These are phyloP conservation scores for Polytrichum formosum DNA, from an alignment of 225 moss, liverwort and hornwort genomes.

Conservation along the genomic window DNA sequence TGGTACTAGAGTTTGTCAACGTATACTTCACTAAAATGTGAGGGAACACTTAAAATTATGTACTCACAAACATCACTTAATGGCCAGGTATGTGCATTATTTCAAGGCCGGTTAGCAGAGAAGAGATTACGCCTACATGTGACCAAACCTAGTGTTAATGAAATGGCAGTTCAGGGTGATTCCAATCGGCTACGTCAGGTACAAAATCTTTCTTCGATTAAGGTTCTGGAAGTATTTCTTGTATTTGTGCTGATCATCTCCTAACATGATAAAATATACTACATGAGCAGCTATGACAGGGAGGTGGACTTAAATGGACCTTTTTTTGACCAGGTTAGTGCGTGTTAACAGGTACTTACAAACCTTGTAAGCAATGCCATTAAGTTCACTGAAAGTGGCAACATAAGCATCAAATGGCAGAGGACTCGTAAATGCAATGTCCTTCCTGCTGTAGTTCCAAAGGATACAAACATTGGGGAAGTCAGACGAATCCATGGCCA, in stretches of 20 bases:
- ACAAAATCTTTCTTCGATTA: neutral
- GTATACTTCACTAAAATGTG: no score
- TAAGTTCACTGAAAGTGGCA: conserved; percentile 85
- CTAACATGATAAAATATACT: no score
- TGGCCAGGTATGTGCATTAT: conserved; percentile 60
- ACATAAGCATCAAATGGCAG: conserved; percentile 68
- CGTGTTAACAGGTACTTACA: conserved; percentile 60
- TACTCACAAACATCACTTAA: neutral
- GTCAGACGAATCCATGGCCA: conserved; percentile 12
- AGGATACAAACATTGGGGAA: conserved; percentile 17
- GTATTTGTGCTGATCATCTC: no score
- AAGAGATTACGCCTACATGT: conserved; percentile 53
- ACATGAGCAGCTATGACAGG: no score
- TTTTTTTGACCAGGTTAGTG: conserved; percentile 4
- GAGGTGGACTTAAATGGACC: no score
- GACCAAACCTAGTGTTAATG: conserved; percentile 48
- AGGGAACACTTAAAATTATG: no score
- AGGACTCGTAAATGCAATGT: conserved; percentile 22
- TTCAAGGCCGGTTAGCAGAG: conserved; percentile 80
- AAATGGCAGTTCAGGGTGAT: conserved; percentile 69
- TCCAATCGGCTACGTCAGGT: conserved; percentile 82
- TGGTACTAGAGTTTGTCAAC: no score
- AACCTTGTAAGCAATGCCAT: conserved; percentile 95
- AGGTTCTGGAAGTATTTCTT: neutral
- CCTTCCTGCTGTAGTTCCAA: conserved; percentile 8